Conservation (phyloP, 202 grass and related monocot species). For the Miscanthus sacchariflorus region DNA sequence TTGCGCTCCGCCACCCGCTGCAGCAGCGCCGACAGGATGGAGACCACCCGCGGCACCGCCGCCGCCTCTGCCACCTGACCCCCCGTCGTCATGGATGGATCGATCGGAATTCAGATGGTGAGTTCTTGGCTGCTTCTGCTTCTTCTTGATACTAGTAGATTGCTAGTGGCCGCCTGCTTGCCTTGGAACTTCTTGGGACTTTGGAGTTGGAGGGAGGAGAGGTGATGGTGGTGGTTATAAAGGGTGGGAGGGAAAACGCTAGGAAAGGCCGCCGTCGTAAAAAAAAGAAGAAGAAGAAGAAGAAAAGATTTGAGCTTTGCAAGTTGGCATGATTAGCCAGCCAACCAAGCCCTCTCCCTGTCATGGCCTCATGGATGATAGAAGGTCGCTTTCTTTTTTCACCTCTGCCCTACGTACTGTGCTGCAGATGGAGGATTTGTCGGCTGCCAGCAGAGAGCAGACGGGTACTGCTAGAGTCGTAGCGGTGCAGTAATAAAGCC, state of each 20-base stretch:
- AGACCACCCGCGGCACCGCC: constrained; percentile 82
- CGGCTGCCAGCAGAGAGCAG: no score
- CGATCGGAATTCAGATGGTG: neutral
- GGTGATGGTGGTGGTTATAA: constrained; percentile 63
- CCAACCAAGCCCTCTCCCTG: neutral
- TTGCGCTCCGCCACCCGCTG: constrained; percentile 76
- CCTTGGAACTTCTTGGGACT: neutral
- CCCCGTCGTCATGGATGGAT: constrained; percentile 52
- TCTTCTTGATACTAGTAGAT: neutral
- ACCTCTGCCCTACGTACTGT: neutral
- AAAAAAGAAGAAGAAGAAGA: neutral
- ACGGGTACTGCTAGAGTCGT: no score
- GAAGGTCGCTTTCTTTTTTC: constrained; percentile 20
- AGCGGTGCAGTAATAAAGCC: neutral
- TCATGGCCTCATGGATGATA: neutral
- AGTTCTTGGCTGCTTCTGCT: constrained; percentile 13
- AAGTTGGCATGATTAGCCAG: constrained; percentile 46
- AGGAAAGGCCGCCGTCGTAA: constrained; percentile 1
- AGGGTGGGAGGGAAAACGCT: constrained; percentile 60
- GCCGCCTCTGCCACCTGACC: constrained; percentile 41
- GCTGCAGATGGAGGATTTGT: no score
- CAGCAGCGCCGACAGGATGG: constrained; percentile 85
- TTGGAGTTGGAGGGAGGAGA: constrained; percentile 17
- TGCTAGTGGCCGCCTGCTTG: neutral
- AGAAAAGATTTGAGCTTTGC: constrained; percentile 22